A percentile compares a stretch with the other conserved stretches of the same genome.
Evolutionary conservation across 2,329 filamentous ascomycete species (phyloP).

Genomic region (Thielaviopsis musarum): DNA sequence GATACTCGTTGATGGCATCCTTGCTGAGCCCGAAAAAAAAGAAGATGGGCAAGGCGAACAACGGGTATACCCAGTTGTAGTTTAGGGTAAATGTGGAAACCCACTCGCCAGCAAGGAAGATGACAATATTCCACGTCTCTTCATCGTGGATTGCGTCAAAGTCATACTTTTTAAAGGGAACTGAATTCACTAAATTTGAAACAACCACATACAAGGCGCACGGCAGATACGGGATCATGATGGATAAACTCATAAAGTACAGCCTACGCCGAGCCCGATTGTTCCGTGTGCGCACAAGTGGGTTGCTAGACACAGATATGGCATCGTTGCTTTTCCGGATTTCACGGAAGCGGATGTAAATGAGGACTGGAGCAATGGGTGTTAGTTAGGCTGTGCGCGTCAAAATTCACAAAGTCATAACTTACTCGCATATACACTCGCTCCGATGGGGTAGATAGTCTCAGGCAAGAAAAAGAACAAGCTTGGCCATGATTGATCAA

Average conservation of each 20-base stretch:
- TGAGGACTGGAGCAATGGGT: conserved; percentile 22
- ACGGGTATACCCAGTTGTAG: conserved; percentile 30
- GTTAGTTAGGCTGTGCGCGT: neutral
- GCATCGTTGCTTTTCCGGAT: conserved; percentile 26
- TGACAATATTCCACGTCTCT: conserved; percentile 30
- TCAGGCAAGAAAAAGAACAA: conserved; percentile 32
- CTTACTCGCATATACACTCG: conserved; percentile 33
- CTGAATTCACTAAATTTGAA: conserved; percentile 23
- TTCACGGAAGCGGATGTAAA: conserved; percentile 30
- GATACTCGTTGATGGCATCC: conserved; percentile 35
- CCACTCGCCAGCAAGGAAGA: conserved; percentile 26
- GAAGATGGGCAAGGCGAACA: conserved; percentile 31
- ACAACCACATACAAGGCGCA: conserved; percentile 25
- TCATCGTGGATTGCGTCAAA: conserved; percentile 27
- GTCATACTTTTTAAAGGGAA: conserved; percentile 21
- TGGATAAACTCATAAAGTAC: conserved; percentile 36
- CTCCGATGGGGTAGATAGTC: conserved; percentile 25
- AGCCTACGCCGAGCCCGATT: conserved; percentile 34
- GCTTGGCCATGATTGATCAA: conserved; percentile 29
- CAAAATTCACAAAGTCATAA: conserved; percentile 8
- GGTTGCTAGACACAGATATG: conserved; percentile 15
- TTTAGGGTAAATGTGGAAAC: conserved; percentile 26
- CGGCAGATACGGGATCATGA: conserved; percentile 35
- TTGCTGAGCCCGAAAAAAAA: conserved; percentile 39
- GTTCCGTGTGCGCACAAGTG: conserved; percentile 12